phyloP scores from a whole-genome alignment of 352 stramenopile genomes.

The Pythium folliculosum region DNA sequence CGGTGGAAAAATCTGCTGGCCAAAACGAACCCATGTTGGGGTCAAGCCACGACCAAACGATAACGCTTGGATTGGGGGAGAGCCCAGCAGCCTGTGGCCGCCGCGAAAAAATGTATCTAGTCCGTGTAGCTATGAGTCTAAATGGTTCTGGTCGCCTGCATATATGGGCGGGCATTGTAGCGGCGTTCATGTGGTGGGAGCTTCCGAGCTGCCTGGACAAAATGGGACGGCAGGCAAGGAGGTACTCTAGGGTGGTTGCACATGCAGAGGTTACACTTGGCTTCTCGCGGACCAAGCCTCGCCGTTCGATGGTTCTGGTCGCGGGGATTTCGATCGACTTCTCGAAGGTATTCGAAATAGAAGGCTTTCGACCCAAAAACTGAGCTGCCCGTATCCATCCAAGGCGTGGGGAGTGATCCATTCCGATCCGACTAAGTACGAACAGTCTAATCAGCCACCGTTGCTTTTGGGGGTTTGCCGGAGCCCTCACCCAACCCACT shows the following conservation, averaged over 20 bases:
- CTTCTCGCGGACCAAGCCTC: not conserved
- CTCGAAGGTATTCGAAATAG: slow-evolving; percentile 30
- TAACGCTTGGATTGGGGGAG: not conserved
- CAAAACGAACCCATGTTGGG: slow-evolving; percentile 3
- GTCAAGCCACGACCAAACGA: slow-evolving; percentile 6
- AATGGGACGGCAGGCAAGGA: no score
- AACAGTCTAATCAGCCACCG: slow-evolving; percentile 29
- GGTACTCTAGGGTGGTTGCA: not conserved
- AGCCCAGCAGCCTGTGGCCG: not conserved
- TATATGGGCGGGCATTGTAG: no score
- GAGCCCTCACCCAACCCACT: slow-evolving; percentile 20
- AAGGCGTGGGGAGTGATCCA: slow-evolving; percentile 32
- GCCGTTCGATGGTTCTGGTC: not conserved
- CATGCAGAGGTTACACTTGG: not conserved
- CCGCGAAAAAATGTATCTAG: not conserved
- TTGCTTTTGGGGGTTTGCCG: slow-evolving; percentile 19
- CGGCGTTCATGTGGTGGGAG: no score
- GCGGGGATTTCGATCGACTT: slow-evolving; percentile 24
- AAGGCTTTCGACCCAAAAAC: slow-evolving; percentile 9
- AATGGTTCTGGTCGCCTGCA: not conserved
- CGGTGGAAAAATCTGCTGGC: not conserved
- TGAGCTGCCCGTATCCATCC: slow-evolving; percentile 37
- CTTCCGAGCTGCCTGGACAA: no score
- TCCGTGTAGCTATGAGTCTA: slow-evolving; percentile 12
- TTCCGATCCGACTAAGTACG: slow-evolving; percentile 49